Conservation (phyloP, 2,329 filamentous ascomycete genomes). For the Colletotrichum musicola region DNA sequence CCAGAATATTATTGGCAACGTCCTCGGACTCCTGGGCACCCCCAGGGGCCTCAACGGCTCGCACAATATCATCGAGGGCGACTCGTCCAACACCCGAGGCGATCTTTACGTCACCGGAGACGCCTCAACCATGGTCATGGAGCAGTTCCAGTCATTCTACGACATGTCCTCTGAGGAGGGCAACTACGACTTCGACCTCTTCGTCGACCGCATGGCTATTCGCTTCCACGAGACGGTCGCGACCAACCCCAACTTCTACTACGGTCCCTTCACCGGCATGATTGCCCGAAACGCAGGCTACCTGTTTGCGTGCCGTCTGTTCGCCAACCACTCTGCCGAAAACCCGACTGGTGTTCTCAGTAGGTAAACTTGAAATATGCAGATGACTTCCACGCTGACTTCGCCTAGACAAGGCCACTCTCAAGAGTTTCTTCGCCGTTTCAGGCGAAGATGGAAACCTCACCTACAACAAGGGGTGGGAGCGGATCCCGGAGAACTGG, state of each 20-base stretch:
- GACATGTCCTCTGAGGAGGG: conserved; percentile 41
- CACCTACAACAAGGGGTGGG: conserved; percentile 60
- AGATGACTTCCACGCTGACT: background rate
- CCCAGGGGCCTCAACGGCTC: conserved; percentile 63
- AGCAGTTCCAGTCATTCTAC: conserved; percentile 58
- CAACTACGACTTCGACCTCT: conserved; percentile 52
- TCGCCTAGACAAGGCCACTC: conserved; percentile 47
- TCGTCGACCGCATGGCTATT: conserved; percentile 56
- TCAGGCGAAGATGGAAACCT: conserved; percentile 53
- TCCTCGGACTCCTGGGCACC: conserved; percentile 58
- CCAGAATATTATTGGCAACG: conserved; percentile 56
- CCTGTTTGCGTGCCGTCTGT: conserved; percentile 56
- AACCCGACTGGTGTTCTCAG: conserved; percentile 48
- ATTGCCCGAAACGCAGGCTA: conserved; percentile 62
- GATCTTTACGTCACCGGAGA: conserved; percentile 66
- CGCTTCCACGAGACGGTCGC: conserved; percentile 61
- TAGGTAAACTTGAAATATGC: background rate
- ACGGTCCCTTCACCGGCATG: conserved; percentile 64
- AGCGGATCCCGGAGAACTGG: conserved; percentile 66
- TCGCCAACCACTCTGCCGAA: conserved; percentile 58
- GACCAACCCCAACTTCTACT: conserved; percentile 67
- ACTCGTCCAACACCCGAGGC: conserved; percentile 64
- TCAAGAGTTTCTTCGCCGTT: conserved; percentile 62
- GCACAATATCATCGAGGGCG: conserved; percentile 68
- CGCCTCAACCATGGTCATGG: conserved; percentile 63